Percentiles rank a stretch among this genome's conserved stretches.
These are phyloP conservation scores for Emmonsiellopsis sp. DNA, from an alignment of 2,329 filamentous ascomycete genomes.

Conservation along the genomic window DNA sequence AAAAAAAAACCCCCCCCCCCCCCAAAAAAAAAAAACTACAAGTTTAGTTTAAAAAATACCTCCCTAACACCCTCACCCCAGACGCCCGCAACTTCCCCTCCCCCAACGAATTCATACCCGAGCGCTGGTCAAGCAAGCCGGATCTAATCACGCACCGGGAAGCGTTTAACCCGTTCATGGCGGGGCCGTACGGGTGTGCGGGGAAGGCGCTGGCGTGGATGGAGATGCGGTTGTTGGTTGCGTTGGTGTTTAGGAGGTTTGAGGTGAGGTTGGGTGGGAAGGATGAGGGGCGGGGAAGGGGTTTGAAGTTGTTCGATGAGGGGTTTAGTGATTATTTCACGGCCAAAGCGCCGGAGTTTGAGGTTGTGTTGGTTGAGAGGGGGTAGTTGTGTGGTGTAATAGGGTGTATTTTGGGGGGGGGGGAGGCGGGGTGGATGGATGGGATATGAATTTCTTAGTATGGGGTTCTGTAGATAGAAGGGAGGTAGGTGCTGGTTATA, in stretches of 20 bases:
- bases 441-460: not conserved
- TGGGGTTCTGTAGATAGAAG: not conserved
- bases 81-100: conserved; percentile 9
- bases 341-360: not conserved
- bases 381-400: not conserved
- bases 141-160: conserved; percentile 15
- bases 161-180: conserved; percentile 20
- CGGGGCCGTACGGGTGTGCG: conserved; percentile 21
- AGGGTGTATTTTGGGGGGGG: not conserved
- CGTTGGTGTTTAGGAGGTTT: conserved; percentile 28
- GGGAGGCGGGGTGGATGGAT: not conserved
- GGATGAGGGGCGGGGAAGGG: not conserved
- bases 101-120: conserved; percentile 22
- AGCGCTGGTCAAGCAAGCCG: conserved; percentile 21
- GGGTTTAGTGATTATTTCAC: not conserved
- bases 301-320: conserved; percentile 3
- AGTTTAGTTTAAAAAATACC: too few species aligned
- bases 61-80: not conserved
- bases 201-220: conserved; percentile 25
- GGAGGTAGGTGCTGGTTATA: too few species aligned
- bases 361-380: not conserved
- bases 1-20: not conserved
- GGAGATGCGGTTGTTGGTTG: conserved; percentile 22
- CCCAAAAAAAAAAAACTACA: not conserved
- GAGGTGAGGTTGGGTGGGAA: conserved; percentile 27